Conservation (phyloP, 2,329 filamentous ascomycete genomes). For the Fusarium secorum region DNA sequence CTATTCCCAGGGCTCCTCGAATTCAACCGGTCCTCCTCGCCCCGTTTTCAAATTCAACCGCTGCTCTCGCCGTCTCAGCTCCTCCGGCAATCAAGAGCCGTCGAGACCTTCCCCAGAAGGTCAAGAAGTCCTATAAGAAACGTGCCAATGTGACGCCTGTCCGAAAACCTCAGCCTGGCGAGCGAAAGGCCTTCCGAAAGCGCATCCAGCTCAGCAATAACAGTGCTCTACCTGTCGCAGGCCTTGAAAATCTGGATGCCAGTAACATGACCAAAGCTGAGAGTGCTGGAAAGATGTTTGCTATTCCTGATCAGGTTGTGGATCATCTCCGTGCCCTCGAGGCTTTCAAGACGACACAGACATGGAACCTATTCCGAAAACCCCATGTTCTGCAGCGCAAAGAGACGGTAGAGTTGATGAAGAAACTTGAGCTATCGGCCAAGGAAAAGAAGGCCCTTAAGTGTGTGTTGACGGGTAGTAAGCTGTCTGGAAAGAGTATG, state of each 20-base stretch:
- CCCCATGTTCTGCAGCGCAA: constrained; percentile 80
- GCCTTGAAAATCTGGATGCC: constrained; percentile 67
- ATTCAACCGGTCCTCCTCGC: constrained; percentile 48
- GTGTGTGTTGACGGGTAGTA: constrained; percentile 76
- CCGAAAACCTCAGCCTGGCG: constrained; percentile 73
- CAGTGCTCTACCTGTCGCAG: constrained; percentile 82
- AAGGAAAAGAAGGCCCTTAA: constrained; percentile 63
- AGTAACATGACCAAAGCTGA: constrained; percentile 62
- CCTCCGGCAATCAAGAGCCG: constrained; percentile 47
- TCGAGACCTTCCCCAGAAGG: constrained; percentile 49
- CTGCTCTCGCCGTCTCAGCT: constrained; percentile 43
- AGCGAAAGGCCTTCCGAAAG: constrained; percentile 87
- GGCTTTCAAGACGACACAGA: constrained; percentile 90
- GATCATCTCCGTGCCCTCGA: constrained; percentile 84
- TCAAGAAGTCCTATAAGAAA: constrained; percentile 62
- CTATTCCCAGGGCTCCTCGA: constrained; percentile 46
- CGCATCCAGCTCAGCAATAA: constrained; percentile 92
- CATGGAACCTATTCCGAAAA: constrained; percentile 84
- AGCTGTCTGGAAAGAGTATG: constrained; percentile 85
- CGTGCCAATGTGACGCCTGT: constrained; percentile 52
- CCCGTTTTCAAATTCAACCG: constrained; percentile 51
- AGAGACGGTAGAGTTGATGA: constrained; percentile 78
- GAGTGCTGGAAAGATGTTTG: constrained; percentile 71
- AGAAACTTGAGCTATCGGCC: constrained; percentile 65
- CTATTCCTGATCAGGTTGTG: constrained; percentile 72